A percentile compares a stretch with the other conserved stretches of the same genome.
Evolutionary conservation across 768 basidiomycete species (phyloP).

Genomic region (Tricholoma matsutake): DNA sequence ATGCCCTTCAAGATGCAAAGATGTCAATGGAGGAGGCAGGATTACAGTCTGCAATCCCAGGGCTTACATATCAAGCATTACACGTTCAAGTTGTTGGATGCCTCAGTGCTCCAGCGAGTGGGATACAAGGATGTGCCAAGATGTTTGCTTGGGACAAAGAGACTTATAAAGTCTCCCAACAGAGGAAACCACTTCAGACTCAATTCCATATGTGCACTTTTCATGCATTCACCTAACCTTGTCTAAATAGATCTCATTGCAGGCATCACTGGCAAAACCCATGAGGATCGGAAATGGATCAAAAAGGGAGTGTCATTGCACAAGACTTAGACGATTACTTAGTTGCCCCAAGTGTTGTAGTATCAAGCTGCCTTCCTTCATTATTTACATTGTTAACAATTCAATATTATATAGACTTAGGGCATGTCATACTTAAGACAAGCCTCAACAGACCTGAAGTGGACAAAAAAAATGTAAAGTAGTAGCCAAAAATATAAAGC

Average conservation of each 20-base stretch:
- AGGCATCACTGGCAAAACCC: background rate
- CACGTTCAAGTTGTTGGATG: background rate
- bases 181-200: background rate
- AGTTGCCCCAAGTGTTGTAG: background rate
- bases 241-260: background rate
- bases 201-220: background rate
- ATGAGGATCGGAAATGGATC: background rate
- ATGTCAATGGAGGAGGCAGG: no score
- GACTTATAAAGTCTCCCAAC: background rate
- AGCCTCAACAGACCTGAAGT: no score
- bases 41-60: no score
- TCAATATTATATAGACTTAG: no score
- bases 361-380: background rate
- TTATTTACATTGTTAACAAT: no score
- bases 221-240: background rate
- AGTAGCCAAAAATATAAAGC: no score
- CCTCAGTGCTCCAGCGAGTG: background rate
- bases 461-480: no score
- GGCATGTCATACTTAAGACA: no score
- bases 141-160: background rate
- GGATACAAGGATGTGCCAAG: background rate
- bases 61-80: background rate
- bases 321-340: background rate
- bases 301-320: background rate
- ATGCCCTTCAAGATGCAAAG: no score